phyloP scores from a whole-genome alignment of 179 eudicot species.

The Camellia oleifera region DNA sequence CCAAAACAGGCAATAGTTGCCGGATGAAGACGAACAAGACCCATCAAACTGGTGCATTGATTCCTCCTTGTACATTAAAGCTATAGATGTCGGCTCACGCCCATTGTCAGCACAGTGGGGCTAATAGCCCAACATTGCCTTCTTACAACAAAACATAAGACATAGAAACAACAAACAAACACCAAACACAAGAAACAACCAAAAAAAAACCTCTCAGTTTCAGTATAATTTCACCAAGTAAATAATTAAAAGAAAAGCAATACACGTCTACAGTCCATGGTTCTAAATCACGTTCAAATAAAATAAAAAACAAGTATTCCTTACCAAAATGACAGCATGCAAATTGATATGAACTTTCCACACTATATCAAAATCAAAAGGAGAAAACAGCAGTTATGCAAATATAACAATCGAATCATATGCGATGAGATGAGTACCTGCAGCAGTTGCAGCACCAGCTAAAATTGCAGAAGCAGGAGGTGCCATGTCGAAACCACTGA shows the following conservation, averaged over 20 bases:
- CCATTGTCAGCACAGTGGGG: constrained; percentile 98
- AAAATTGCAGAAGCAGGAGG: constrained; percentile 86
- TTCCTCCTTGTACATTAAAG: constrained; percentile 88
- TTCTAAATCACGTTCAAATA: constrained; percentile 24
- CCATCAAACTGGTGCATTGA: constrained; percentile 73
- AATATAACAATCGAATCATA: constrained; percentile 21
- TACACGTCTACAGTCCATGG: constrained; percentile 26
- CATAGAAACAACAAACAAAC: constrained; percentile 94
- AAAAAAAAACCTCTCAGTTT: constrained; percentile 83
- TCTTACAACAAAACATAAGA: constrained; percentile 81
- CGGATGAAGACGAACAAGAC: constrained; percentile 85
- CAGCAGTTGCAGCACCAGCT: constrained; percentile 54
- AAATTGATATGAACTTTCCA: constrained; percentile 74
- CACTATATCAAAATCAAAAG: constrained; percentile 63
- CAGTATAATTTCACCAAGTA: constrained; percentile 50
- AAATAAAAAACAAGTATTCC: constrained; percentile 51
- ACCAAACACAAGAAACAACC: constrained; percentile 88
- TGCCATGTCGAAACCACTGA: constrained; percentile 98
- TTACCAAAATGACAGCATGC: constrained; percentile 86
- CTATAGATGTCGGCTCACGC: constrained; percentile 99
- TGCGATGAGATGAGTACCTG: constrained; percentile 50
- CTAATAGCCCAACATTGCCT: constrained; percentile 98
- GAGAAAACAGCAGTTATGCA: constrained; percentile 52
- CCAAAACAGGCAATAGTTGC: constrained; percentile 64
- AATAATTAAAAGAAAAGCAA: constrained; percentile 35